Conservation (phyloP, 768 basidiomycete species). For the Lentinula aciculospora region DNA sequence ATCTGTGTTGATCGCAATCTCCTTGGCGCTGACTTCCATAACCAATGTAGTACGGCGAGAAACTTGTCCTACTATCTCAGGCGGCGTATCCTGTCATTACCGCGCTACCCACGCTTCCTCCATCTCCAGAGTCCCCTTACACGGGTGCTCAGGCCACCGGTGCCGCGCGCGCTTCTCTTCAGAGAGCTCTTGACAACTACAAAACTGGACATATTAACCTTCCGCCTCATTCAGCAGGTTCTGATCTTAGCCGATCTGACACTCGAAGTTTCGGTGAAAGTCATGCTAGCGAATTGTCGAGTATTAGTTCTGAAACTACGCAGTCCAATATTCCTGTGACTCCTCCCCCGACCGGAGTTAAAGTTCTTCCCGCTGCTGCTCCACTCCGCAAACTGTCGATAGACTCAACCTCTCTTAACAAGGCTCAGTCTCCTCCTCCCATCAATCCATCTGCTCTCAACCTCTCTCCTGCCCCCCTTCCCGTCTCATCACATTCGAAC, state of each 20-base stretch:
- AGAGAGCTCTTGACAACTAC: conserved; percentile 75
- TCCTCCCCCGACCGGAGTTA: conserved; percentile 29
- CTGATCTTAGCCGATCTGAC: conserved; percentile 66
- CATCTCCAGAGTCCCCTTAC: conserved; percentile 51
- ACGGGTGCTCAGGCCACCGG: conserved; percentile 58
- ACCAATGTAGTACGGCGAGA: conserved; percentile 66
- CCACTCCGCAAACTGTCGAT: conserved; percentile 8
- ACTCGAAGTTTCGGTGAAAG: conserved; percentile 82
- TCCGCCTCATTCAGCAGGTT: conserved; percentile 33
- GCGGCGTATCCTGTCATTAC: conserved; percentile 58
- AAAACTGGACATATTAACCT: conserved; percentile 60
- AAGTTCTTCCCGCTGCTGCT: conserved; percentile 8
- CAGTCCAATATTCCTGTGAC: conserved; percentile 35
- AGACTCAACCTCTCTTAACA: conserved; percentile 15
- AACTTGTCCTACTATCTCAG: conserved; percentile 68
- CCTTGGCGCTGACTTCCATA: background rate
- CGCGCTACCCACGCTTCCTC: conserved; percentile 65
- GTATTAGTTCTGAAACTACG: conserved; percentile 31
- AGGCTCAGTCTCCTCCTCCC: conserved; percentile 12
- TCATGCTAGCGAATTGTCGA: conserved; percentile 68
- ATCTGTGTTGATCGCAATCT: conserved; percentile 4
- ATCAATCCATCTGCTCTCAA: conserved; percentile 27
- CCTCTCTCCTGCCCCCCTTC: conserved; percentile 33
- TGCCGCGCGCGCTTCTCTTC: conserved; percentile 65
- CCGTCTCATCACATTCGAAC: conserved; percentile 11